Evolutionary conservation across 768 basidiomycete genomes (phyloP).

Genomic region (Podaxis mareebaensis): DNA sequence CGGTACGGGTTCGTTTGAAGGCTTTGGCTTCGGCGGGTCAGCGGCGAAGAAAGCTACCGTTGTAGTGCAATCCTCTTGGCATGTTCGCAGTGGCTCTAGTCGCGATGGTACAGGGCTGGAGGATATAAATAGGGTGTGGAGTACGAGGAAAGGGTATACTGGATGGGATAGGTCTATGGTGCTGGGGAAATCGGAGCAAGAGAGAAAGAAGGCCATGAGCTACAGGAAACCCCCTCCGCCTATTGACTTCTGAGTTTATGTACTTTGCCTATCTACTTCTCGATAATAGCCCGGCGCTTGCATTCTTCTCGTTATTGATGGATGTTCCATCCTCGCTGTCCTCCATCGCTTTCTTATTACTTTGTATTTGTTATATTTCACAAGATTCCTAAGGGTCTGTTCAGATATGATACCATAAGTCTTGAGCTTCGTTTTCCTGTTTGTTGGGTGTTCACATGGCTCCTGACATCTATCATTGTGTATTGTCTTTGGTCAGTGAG

Average conservation of each 20-base stretch:
- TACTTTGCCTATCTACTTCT: neutral
- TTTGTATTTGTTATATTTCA: no score
- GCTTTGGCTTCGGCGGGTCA: slow-evolving; percentile 24
- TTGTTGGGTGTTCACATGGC: no score
- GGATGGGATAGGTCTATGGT: slow-evolving; percentile 23
- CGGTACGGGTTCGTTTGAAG: slow-evolving; percentile 26
- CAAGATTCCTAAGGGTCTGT: no score
- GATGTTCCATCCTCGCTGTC: no score
- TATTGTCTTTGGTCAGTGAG: no score
- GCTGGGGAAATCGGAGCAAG: slow-evolving; percentile 15
- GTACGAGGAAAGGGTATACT: slow-evolving; percentile 28
- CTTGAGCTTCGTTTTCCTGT: no score
- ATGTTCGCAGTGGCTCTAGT: slow-evolving; percentile 18
- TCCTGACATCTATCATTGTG: no score
- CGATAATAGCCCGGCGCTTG: slow-evolving; percentile 7
- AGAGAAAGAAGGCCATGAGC: slow-evolving; percentile 23
- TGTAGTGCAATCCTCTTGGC: slow-evolving; percentile 1
- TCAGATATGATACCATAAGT: no score
- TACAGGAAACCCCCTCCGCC: slow-evolving; percentile 30
- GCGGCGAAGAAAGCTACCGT: slow-evolving; percentile 4
- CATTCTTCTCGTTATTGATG: no score
- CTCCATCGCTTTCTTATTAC: no score
- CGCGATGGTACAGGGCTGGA: slow-evolving; percentile 10
- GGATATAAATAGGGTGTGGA: slow-evolving; percentile 26
- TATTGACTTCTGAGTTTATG: slow-evolving; percentile 11